These are phyloP conservation scores for Akanthomyces uredinophilus DNA, from an alignment of 2,329 filamentous ascomycete genomes.

Conservation along the genomic window DNA sequence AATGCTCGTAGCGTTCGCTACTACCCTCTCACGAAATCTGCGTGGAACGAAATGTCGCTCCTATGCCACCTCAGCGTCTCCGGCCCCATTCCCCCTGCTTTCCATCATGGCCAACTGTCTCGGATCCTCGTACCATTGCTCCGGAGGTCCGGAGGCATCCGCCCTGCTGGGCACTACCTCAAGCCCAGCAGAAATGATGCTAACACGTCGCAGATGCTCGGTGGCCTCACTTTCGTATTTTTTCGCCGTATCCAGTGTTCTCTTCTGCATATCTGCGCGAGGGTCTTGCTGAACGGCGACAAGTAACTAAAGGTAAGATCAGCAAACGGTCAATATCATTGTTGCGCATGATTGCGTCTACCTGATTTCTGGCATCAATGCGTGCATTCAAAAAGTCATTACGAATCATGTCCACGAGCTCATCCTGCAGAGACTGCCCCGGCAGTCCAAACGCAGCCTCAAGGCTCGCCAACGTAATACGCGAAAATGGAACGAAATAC, in stretches of 20 bases:
- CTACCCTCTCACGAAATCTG: neutral
- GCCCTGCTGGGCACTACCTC: constrained; percentile 47
- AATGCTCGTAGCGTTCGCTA: neutral
- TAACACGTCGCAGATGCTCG: constrained; percentile 72
- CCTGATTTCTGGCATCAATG: constrained; percentile 77
- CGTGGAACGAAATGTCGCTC: neutral
- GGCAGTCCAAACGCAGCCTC: constrained; percentile 67
- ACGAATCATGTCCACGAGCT: constrained; percentile 75
- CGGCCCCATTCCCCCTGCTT: neutral
- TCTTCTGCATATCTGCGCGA: constrained; percentile 63
- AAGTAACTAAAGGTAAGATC: constrained; percentile 50
- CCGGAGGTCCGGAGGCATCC: constrained; percentile 20
- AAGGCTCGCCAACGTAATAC: constrained; percentile 76
- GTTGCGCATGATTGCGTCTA: constrained; percentile 28
- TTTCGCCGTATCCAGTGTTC: constrained; percentile 62
- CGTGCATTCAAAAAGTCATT: constrained; percentile 66
- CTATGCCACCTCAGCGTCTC: neutral
- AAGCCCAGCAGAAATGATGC: constrained; percentile 68
- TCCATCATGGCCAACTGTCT: neutral
- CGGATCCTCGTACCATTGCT: constrained; percentile 31
- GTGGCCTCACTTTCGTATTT: constrained; percentile 71
- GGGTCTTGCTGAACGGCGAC: constrained; percentile 64
- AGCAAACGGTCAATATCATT: constrained; percentile 8
- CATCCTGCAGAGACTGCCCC: constrained; percentile 60
- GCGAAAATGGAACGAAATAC: constrained; percentile 86